phyloP scores from a whole-genome alignment of 2,329 filamentous ascomycete genomes.

The Aciculosporium take region DNA sequence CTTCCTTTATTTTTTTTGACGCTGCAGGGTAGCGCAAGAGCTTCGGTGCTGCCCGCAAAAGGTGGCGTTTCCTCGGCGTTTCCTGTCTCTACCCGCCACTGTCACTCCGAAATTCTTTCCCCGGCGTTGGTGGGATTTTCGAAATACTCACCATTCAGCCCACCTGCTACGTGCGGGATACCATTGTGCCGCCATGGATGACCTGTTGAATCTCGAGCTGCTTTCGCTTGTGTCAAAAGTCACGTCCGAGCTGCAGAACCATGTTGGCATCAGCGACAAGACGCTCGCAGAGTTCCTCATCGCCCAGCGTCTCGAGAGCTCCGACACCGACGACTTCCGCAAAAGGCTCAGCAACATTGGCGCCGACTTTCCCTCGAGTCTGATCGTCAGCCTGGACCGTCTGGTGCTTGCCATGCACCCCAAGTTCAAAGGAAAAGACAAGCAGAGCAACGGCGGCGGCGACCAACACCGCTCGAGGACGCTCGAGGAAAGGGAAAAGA shows the following conservation, averaged over 20 bases:
- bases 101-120: not conserved
- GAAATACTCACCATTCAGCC: not conserved
- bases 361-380: conserved; percentile 68
- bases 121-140: not conserved
- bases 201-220: conserved; percentile 79
- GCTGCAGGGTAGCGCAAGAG: not conserved
- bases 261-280: conserved; percentile 83
- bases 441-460: conserved; percentile 25
- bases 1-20: too few relatives aligned
- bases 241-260: conserved; percentile 85
- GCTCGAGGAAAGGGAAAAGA: conserved; percentile 59
- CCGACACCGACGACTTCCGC: conserved; percentile 59
- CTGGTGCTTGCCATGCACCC: conserved; percentile 83
- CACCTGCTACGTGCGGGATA: conserved; percentile 7
- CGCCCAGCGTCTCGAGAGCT: conserved; percentile 68
- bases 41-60: not conserved
- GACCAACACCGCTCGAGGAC: conserved; percentile 28
- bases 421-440: conserved; percentile 53
- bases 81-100: not conserved
- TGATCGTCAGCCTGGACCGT: conserved; percentile 84
- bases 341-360: conserved; percentile 59
- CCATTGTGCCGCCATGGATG: conserved; percentile 53
- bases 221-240: conserved; percentile 91
- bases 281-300: conserved; percentile 95
- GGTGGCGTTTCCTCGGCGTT: not conserved